These are phyloP conservation scores for Pseudogymnoascus sp. DNA, from an alignment of 2,329 filamentous ascomycete species.

Conservation along the genomic window DNA sequence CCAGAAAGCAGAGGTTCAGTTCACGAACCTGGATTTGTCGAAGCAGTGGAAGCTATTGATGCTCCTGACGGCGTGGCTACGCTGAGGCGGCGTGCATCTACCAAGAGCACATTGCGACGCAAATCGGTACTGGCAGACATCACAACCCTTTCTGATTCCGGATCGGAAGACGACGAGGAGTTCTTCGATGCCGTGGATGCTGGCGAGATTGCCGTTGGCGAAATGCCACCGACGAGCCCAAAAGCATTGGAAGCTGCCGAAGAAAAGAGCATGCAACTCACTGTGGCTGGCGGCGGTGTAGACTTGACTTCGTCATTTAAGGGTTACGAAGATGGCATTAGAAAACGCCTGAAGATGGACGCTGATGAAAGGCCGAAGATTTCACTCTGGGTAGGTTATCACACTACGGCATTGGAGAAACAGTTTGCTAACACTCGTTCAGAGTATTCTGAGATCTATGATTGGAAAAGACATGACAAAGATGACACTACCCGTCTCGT, in stretches of 20 bases:
- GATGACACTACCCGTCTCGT: constrained; percentile 96
- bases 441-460: constrained; percentile 98
- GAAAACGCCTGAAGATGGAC: constrained; percentile 76
- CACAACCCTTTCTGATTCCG: constrained; percentile 62
- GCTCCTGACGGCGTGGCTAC: constrained; percentile 31
- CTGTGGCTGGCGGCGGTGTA: constrained; percentile 38
- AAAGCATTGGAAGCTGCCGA: constrained; percentile 24
- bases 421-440: constrained; percentile 17
- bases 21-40: background rate
- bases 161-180: constrained; percentile 78
- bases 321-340: constrained; percentile 85
- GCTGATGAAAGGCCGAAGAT: constrained; percentile 89
- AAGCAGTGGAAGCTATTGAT: constrained; percentile 26
- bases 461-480: constrained; percentile 99
- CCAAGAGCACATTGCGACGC: constrained; percentile 40
- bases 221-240: constrained; percentile 45
- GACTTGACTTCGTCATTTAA: constrained; percentile 73
- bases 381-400: constrained; percentile 74
- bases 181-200: constrained; percentile 97
- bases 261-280: constrained; percentile 34
- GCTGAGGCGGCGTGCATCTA: constrained; percentile 34
- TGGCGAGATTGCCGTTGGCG: constrained; percentile 75
- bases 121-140: constrained; percentile 63
- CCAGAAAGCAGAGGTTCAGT: constrained; percentile 20
- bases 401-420: background rate